Evolutionary conservation across 1,139 yeast species (phyloP).

Genomic region (Yamadazyma diospyri): DNA sequence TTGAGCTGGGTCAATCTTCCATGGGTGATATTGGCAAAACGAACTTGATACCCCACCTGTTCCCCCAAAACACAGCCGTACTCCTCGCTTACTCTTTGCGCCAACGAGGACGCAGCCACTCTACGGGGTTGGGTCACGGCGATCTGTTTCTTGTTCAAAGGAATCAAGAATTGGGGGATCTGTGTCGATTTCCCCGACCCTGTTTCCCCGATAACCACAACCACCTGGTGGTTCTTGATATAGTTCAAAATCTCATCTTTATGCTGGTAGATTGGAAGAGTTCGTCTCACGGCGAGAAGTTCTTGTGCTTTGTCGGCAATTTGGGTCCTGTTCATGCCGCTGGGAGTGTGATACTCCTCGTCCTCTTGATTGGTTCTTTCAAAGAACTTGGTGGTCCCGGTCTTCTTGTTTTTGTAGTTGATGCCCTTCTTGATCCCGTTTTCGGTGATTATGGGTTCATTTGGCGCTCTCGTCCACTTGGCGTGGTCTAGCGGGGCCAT

Average conservation of each 20-base stretch:
- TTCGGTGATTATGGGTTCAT: background rate
- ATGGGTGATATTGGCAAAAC: conserved; percentile 54
- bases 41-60: conserved; percentile 90
- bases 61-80: conserved; percentile 73
- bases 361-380: conserved; percentile 21
- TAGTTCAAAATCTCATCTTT: conserved; percentile 59
- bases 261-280: conserved; percentile 75
- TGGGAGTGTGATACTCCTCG: conserved; percentile 17
- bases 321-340: conserved; percentile 12
- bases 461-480: background rate
- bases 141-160: conserved; percentile 49
- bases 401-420: conserved; percentile 5
- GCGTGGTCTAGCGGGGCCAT: no score
- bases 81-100: conserved; percentile 90
- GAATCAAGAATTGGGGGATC: conserved; percentile 84
- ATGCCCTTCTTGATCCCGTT: background rate
- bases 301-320: conserved; percentile 42
- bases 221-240: conserved; percentile 56
- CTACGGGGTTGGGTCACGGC: conserved; percentile 97
- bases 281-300: conserved; percentile 50
- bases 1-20: conserved; percentile 58
- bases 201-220: conserved; percentile 89
- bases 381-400: conserved; percentile 13
- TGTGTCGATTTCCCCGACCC: conserved; percentile 99
- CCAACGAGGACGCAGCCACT: conserved; percentile 94